Evolutionary conservation across 139 green algal genomes (phyloP), one percentile per base, ranked within the genome.

Genomic region (Marvania coccoides): DNA sequence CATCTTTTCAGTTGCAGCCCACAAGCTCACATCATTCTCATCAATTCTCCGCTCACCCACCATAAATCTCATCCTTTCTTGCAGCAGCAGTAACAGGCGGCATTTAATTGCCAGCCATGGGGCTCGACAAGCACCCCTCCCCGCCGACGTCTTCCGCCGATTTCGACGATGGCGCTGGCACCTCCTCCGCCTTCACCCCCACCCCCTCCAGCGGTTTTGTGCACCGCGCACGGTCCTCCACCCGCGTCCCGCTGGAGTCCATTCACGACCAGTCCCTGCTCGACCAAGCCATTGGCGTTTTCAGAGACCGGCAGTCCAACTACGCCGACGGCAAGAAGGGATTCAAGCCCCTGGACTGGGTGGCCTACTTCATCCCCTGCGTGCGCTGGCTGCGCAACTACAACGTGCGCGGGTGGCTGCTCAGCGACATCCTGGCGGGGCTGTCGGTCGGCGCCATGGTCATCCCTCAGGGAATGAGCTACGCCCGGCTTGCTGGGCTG

Each of bases 371-470:
- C 47, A 34, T 91, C 2, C 85, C 85, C 12, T 81, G 74, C 68
- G 31, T 88, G 2, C 53, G 58, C 3, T 91, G 85, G 85, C 51
- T 89, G 29, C 63, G 77, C 8, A 78, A 36, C 5, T 91, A 91
- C 56, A 74, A 85, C 19, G 47, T 79, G 24, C 58, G 35, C 10
- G 28, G 65, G 24, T 65, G 12, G 33, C 2, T 78, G 74, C 67
- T 80, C 73, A 51, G 55, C 19, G 86, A 92, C 51, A n/a, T 92
- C 15, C 28, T 83, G 14, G 78, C 86, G n/a, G 86, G 86, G 6
- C 38, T 88, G 9, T 86, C 76, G 8, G 84, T 90, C 36, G 86
- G 73, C 6, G 87, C 84, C 61, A 85, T 92, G 82, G 84, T 94
- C 30, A 75, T 94, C 24, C 87, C 87, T 0, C 57, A 67, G 29